Base-by-base conservation (phyloP, 495 filamentous ascomycete species). In the Umbilicaria muhlenbergii region DNA sequence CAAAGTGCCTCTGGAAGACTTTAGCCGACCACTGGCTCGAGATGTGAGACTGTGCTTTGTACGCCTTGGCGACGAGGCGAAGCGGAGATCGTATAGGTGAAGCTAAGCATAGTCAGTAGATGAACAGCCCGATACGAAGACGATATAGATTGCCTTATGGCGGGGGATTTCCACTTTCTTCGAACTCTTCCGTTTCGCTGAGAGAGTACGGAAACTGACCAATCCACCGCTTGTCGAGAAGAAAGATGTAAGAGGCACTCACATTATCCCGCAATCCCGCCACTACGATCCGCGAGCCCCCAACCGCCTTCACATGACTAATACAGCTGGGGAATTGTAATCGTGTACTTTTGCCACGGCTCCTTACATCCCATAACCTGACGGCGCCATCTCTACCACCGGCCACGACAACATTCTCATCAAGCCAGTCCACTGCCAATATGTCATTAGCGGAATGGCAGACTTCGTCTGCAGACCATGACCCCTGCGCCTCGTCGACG, bases 301-400 rank as follows among this genome's bases (percentile, higher is more conserved):
- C 36, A 0, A 52, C 7, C 19, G 7, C 39, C 32, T 40, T 37
- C 10, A 52, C 34, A 10, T 52, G 38, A 11, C 38, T 45, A 8
- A 52, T 38, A 19, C 24, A 31, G 32, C 46, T 49, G 10, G 16
- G 28, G 43, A 45, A 43, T 19, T 35, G 34, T 12, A 52, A 18
- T 7, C 38, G 17, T 17, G 36, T 34, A 34, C 32, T 49, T 12
- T 39, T 49, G 16, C 42, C 42, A n/a, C 2, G 1, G 16, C 17
- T 45, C 32, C 50, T 41, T 14, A 24, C 38, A 13, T 52, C 50
- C 46, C 50, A 49, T 12, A 52, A 36, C 4, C 28, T 24, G 11
- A 52, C 46, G 3, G 21, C 45, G 0, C 34, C 46, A 14, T 39
- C 42, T 7, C 50, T 35, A 17, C 38, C 34, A 1, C 50, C 50